Percentiles rank a stretch among this genome's conserved stretches.
Conservation (phyloP, 371 early-diverging fungal species). For the Dinochytrium kinnereticum region DNA sequence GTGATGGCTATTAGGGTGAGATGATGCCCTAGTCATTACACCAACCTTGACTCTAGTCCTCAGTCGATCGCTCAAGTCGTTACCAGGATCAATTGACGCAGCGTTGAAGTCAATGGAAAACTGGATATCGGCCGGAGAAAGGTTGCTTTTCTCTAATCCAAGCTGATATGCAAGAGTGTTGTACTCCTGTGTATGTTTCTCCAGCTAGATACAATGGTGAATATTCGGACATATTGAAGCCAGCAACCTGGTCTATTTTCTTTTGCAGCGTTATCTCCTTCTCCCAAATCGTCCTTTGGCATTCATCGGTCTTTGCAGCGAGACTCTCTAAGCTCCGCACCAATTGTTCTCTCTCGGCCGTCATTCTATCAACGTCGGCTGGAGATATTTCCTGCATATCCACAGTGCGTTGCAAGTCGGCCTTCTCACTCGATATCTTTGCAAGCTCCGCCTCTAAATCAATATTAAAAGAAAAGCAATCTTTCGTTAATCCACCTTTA, state of each 20-base stretch:
- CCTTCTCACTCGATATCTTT: conserved; percentile 38
- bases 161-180: conserved; percentile 49
- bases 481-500: conserved; percentile 23
- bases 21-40: neutral
- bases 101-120: conserved; percentile 18
- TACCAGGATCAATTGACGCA: neutral
- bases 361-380: conserved; percentile 84
- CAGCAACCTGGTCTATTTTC: conserved; percentile 51
- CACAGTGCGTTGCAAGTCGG: conserved; percentile 50
- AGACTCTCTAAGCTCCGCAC: conserved; percentile 44
- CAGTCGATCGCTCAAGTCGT: conserved; percentile 14
- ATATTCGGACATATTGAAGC: neutral
- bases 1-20: conserved; percentile 33
- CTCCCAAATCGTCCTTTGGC: conserved; percentile 54
- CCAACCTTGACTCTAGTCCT: conserved; percentile 20
- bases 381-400: conserved; percentile 77
- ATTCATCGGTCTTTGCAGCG: conserved; percentile 43
- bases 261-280: conserved; percentile 57
- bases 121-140: neutral
- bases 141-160: conserved; percentile 26
- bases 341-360: conserved; percentile 67
- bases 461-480: neutral
- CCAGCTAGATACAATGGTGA: conserved; percentile 33
- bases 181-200: conserved; percentile 51
- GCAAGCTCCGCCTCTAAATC: conserved; percentile 36